Percentiles rank a stretch among this genome's conserved stretches.
phyloP scores from a whole-genome alignment of 176 grass and related monocot genomes.

The Musa itinerans region DNA sequence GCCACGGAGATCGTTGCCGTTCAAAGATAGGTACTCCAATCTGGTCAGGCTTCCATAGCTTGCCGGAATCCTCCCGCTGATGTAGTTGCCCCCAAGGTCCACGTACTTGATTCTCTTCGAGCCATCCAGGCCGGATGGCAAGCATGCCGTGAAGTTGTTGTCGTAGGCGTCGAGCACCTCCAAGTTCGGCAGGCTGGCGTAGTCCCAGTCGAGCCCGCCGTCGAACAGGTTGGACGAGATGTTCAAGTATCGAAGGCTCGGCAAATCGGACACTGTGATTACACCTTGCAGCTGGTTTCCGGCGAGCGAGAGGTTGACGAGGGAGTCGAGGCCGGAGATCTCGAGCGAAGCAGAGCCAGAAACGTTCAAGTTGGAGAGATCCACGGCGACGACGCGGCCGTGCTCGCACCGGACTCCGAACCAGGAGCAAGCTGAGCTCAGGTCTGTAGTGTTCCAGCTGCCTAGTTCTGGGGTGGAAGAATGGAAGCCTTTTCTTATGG shows the following conservation, averaged over 20 bases:
- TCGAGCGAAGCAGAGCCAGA: conserved; percentile 33
- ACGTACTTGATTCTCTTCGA: conserved; percentile 52
- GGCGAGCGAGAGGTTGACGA: conserved; percentile 55
- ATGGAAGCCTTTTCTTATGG: conserved; percentile 36
- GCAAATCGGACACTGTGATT: conserved; percentile 27
- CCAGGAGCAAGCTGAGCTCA: conserved; percentile 65
- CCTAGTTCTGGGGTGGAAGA: conserved; percentile 29
- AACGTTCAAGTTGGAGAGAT: conserved; percentile 69
- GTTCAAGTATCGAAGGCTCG: conserved; percentile 46
- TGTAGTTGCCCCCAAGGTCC: conserved; percentile 92
- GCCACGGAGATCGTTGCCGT: conserved; percentile 75
- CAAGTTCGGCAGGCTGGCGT: conserved; percentile 34
- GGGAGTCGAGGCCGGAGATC: conserved; percentile 38
- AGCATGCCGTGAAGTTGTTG: conserved; percentile 71
- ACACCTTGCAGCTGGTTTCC: conserved; percentile 55
- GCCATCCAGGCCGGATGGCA: conserved; percentile 36
- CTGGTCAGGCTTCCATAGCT: conserved; percentile 52
- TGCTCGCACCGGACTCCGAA: conserved; percentile 49
- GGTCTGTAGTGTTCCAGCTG: conserved; percentile 42
- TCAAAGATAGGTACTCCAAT: conserved; percentile 86
- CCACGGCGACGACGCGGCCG: conserved; percentile 46
- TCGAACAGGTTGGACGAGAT: conserved; percentile 63
- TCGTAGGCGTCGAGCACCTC: conserved; percentile 95
- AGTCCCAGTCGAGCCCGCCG: conserved; percentile 61
- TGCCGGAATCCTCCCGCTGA: conserved; percentile 46